Evolutionary conservation across 2,329 filamentous ascomycete genomes (phyloP).

Genomic region (Bipolaris bicolor): DNA sequence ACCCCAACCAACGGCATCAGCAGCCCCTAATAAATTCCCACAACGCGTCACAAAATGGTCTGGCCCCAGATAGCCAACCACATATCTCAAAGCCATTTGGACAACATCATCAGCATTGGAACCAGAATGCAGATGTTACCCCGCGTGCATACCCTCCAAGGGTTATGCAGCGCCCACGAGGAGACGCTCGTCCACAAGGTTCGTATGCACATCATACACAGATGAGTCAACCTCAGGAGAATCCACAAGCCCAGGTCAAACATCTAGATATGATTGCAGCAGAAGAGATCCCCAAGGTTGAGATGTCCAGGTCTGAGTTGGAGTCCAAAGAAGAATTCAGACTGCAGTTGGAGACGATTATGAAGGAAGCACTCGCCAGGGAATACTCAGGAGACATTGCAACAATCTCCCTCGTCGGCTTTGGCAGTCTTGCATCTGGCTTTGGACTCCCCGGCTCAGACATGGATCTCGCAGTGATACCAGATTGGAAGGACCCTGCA

Average conservation of each 20-base stretch:
- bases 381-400: slow-evolving; percentile 55
- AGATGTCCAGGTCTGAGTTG: slow-evolving; percentile 69
- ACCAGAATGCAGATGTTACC: not conserved
- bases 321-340: slow-evolving; percentile 75
- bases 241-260: slow-evolving; percentile 45
- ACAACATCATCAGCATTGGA: slow-evolving; percentile 9
- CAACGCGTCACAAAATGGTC: slow-evolving; percentile 4
- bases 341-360: slow-evolving; percentile 66
- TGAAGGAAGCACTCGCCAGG: slow-evolving; percentile 63
- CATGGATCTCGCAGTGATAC: slow-evolving; percentile 84
- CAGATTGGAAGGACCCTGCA: slow-evolving; percentile 54
- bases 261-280: slow-evolving; percentile 53
- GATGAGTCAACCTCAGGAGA: slow-evolving; percentile 27
- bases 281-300: slow-evolving; percentile 62
- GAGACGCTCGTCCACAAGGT: slow-evolving; percentile 19
- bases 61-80: not conserved
- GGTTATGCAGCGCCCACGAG: slow-evolving; percentile 31
- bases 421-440: slow-evolving; percentile 82
- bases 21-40: slow-evolving; percentile 7
- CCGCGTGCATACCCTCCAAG: slow-evolving; percentile 18
- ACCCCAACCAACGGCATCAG: slow-evolving; percentile 18
- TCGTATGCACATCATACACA: slow-evolving; percentile 24
- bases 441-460: slow-evolving; percentile 89
- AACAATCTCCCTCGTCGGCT: slow-evolving; percentile 74
- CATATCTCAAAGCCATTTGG: slow-evolving; percentile 5